A percentile compares a stretch with the other conserved stretches of the same genome.
Conservation (phyloP, 2,329 filamentous ascomycete genomes). For the Fusarium piperis region DNA sequence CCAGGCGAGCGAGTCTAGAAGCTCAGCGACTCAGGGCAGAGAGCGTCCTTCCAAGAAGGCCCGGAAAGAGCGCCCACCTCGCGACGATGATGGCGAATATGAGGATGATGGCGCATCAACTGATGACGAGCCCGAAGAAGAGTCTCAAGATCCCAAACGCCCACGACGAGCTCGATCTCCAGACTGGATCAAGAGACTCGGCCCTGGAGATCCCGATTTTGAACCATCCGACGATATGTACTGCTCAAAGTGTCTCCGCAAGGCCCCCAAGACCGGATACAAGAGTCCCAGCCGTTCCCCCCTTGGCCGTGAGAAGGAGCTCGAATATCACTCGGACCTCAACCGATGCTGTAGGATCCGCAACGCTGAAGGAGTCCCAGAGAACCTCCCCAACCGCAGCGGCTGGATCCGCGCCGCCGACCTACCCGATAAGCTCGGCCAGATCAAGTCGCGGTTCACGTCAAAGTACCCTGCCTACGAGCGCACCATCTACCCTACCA, state of each 20-base stretch:
- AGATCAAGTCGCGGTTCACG: slow-evolving; percentile 39
- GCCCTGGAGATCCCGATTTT: slow-evolving; percentile 35
- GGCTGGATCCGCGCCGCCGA: slow-evolving; percentile 43
- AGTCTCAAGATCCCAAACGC: background rate
- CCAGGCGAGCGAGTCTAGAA: slow-evolving; percentile 6
- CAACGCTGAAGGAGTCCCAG: slow-evolving; percentile 26
- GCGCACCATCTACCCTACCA: slow-evolving; percentile 44
- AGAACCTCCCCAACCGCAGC: slow-evolving; percentile 45
- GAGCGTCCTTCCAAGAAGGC: background rate
- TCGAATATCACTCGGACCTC: slow-evolving; percentile 33
- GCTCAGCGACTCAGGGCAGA: slow-evolving; percentile 1
- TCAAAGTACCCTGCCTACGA: slow-evolving; percentile 39
- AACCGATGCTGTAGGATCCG: slow-evolving; percentile 42
- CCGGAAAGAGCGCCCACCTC: background rate
- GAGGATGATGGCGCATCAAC: slow-evolving; percentile 8
- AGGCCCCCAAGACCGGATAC: slow-evolving; percentile 37
- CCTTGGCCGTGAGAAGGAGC: slow-evolving; percentile 25
- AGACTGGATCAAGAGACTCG: slow-evolving; percentile 41
- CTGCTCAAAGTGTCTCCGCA: slow-evolving; percentile 48
- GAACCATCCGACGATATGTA: slow-evolving; percentile 43
- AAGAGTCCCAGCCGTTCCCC: slow-evolving; percentile 29
- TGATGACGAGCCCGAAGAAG: slow-evolving; percentile 1
- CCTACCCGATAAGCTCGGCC: slow-evolving; percentile 24
- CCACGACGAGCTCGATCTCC: slow-evolving; percentile 35
- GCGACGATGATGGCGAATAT: slow-evolving; percentile 10